Evolutionary conservation across 768 basidiomycete species (phyloP), one percentile per base, ranked within the genome.

Genomic region (Gautieria morchelliformis): DNA sequence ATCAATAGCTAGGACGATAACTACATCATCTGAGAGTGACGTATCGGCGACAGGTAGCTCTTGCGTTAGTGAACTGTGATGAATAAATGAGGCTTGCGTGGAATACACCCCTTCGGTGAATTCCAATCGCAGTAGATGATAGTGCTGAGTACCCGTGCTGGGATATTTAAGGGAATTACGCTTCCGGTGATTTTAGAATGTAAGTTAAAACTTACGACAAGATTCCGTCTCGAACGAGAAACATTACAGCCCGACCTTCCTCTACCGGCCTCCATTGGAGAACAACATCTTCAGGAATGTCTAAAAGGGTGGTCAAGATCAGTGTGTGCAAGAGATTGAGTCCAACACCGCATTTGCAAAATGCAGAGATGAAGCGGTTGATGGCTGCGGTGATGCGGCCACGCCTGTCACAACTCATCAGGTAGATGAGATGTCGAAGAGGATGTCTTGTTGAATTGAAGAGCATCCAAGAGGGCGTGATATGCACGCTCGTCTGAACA

Each of bases 241-340:
- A 56, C 55, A 56, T 56, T 17, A 56, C 55, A 12, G 45, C 55
- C 20, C 55, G 55, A 15, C 55, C 55, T 48, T 56, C 55, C 9
- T 56, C 55, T n/a, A 56, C 55, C 4, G 55, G 46, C 20, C 55
- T 30, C 55, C 55, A 56, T 35, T 56, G 55, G 32, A 56, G 46
- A 39, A 56, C 45, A 47, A 24, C 47, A 37, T 56, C 55, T 41
- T 48, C 55, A 22, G 55, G 55, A n/a, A n/a, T n/a, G n/a, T n/a
- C n/a, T n/a, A n/a, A n/a, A n/a, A n/a, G n/a, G n/a, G n/a, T n/a
- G n/a, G n/a, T n/a, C n/a, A n/a, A n/a, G n/a, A n/a, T n/a, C n/a
- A n/a, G n/a, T n/a, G n/a, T n/a, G n/a, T n/a, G n/a, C n/a, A n/a
- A 3, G 56, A 35, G 2, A 30, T 57, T 1, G 45, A 14, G 17